These are phyloP conservation scores for Eutrema heterophyllum DNA, from an alignment of 345 rosid species.

Conservation along the genomic window DNA sequence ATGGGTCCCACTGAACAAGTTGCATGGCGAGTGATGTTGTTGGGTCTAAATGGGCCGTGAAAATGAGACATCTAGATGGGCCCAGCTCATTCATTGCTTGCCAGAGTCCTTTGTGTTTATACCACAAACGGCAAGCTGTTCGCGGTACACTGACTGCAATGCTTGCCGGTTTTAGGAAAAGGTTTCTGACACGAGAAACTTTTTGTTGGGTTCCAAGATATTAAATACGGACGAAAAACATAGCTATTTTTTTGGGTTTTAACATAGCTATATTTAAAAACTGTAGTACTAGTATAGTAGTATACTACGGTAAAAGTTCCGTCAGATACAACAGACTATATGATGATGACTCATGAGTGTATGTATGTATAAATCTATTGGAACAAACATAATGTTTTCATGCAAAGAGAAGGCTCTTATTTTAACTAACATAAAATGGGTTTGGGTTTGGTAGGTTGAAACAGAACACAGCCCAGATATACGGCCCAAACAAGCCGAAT, in stretches of 20 bases:
- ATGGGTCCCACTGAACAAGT: constrained; percentile 15
- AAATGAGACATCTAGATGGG: constrained; percentile 9
- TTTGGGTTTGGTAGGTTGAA: not conserved
- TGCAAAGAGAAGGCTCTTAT: not conserved
- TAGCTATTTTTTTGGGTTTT: too few species aligned
- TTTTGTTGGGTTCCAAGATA: constrained; percentile 5
- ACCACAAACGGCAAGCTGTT: constrained; percentile 31
- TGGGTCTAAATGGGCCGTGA: constrained; percentile 30
- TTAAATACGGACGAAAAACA: not conserved
- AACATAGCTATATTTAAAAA: too few species aligned
- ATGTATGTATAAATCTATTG: too few species aligned
- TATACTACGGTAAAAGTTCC: too few species aligned
- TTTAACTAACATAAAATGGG: too few species aligned
- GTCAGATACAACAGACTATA: too few species aligned
- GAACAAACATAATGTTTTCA: not conserved
- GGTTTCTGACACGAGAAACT: constrained; percentile 14
- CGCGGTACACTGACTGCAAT: constrained; percentile 20
- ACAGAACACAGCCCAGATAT: not conserved
- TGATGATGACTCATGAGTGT: too few species aligned
- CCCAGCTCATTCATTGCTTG: constrained; percentile 18
- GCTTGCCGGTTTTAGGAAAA: constrained; percentile 19
- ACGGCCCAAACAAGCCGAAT: not conserved
- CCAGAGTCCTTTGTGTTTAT: constrained; percentile 21
- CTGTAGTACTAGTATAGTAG: too few species aligned
- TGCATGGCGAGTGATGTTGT: constrained; percentile 25